A percentile compares a stretch with the other conserved stretches of the same genome.
phyloP scores from a whole-genome alignment of 352 stramenopile genomes.

The Aphanomyces astaci region DNA sequence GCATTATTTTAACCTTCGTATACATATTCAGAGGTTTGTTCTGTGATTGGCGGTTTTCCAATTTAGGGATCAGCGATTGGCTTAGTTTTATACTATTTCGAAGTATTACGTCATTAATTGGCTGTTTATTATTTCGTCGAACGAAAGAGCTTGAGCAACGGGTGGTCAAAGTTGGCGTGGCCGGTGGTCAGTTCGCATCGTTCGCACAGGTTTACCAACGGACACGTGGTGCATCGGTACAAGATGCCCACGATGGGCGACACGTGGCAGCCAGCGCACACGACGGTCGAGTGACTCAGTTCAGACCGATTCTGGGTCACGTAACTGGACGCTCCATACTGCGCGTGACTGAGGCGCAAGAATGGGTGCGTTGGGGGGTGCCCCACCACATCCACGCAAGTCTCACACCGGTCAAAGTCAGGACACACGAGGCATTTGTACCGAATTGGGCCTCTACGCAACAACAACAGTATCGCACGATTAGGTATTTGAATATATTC shows the following conservation, averaged over 20 bases:
- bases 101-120: background rate
- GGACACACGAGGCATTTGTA: conserved; percentile 16
- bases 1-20: too few relatives aligned
- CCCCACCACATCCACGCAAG: background rate
- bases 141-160: conserved; percentile 13
- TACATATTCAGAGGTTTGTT: too few relatives aligned
- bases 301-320: background rate
- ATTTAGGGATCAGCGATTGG: too few relatives aligned
- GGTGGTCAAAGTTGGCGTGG: conserved; percentile 12
- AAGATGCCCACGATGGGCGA: conserved; percentile 14
- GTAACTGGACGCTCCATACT: conserved; percentile 7
- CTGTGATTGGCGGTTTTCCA: too few relatives aligned
- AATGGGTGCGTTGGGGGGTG: conserved; percentile 13
- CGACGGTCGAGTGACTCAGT: background rate
- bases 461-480: background rate
- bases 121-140: background rate
- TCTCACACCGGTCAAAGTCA: conserved; percentile 6
- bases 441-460: background rate
- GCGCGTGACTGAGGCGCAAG: background rate
- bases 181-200: conserved; percentile 2
- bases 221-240: conserved; percentile 20
- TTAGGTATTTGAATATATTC: too few relatives aligned
- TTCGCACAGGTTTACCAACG: conserved; percentile 3
- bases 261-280: background rate
- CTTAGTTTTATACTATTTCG: background rate